Evolutionary conservation across 768 basidiomycete genomes (phyloP), one percentile per base, ranked within the genome.

Genomic region (Pleurotus salmoneostramineus): DNA sequence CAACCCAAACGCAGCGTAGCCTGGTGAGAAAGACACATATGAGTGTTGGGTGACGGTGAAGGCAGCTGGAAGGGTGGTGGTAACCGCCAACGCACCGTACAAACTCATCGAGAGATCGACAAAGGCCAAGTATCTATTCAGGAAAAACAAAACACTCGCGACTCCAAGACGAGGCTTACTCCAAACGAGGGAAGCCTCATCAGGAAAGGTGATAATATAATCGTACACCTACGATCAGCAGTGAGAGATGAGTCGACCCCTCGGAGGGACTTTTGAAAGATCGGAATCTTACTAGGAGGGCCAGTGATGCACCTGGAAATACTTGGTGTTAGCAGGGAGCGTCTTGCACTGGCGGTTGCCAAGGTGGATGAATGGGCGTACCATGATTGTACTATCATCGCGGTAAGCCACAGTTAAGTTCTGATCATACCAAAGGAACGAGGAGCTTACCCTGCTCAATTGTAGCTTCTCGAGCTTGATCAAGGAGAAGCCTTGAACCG

Each of bases 161-260:
- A 55, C 17, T 6, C 51, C 34, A 43, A 43, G 52, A 17, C 8
- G 37, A n/a, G 58, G 36, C 31, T 40, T 40, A n/a, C 33, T 59
- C 58, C 58, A 57, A 2, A 55, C 55, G 8, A 11, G 0, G 58
- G 32, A 0, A 69, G 66, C 35, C 75, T 74, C 35, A 79, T 58
- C 45, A 47, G 45, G 21, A 27, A 47, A 47, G 21, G 45, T 47
- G 45, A 47, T 8, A 27, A 47, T 7, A 47, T 47, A 47, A 47
- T 47, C 45, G 21, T 5, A 47, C 21, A 47, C 21, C 45, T 47
- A 47, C 15, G 15, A 43, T 27, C 21, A 27, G 21, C 21, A 27
- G 21, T 27, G 21, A 27, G 21, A 27, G 21, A 27, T 27, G 21
- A 27, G 21, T 27, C 3, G 37, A 40, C 37, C n/a, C 37, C 37